Percentiles rank a stretch among this genome's conserved stretches.
Evolutionary conservation across 495 filamentous ascomycete species (phyloP).

Genomic region (Filosporella fistucella): DNA sequence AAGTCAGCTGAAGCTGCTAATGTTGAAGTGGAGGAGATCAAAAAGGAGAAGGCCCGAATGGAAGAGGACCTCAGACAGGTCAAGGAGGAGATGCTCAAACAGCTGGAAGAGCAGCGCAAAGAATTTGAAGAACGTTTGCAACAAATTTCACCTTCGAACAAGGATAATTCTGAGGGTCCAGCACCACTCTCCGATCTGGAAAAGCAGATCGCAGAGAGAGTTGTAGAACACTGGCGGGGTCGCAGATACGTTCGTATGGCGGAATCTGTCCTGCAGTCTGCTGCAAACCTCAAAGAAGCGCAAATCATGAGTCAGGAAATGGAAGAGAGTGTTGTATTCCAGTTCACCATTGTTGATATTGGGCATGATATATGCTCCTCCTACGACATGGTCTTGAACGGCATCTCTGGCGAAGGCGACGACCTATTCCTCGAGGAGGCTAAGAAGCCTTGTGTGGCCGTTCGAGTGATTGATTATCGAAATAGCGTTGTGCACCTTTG

Average conservation of each 20-base stretch:
- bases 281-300: constrained; percentile 85
- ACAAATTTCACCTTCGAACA: constrained; percentile 50
- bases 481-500: constrained; percentile 84
- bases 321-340: constrained; percentile 90
- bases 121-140: constrained; percentile 68
- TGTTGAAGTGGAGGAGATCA: constrained; percentile 79
- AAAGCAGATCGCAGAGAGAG: constrained; percentile 59
- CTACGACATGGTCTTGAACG: constrained; percentile 93
- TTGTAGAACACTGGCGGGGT: constrained; percentile 71
- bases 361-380: constrained; percentile 87
- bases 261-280: constrained; percentile 85
- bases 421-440: constrained; percentile 77
- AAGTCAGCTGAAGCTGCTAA: constrained; percentile 72
- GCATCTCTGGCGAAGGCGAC: constrained; percentile 81
- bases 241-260: constrained; percentile 91
- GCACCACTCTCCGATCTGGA: constrained; percentile 61
- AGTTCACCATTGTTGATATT: constrained; percentile 86
- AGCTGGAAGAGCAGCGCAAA: constrained; percentile 69
- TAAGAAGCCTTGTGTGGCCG: constrained; percentile 83
- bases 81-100: constrained; percentile 82
- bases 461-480: constrained; percentile 90
- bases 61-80: constrained; percentile 72
- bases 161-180: constrained; percentile 43
- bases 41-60: constrained; percentile 81
- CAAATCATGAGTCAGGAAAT: constrained; percentile 98